Evolutionary conservation across 805 yeast genomes (phyloP).

Genomic region (Kazachstania bromeliacearum): DNA sequence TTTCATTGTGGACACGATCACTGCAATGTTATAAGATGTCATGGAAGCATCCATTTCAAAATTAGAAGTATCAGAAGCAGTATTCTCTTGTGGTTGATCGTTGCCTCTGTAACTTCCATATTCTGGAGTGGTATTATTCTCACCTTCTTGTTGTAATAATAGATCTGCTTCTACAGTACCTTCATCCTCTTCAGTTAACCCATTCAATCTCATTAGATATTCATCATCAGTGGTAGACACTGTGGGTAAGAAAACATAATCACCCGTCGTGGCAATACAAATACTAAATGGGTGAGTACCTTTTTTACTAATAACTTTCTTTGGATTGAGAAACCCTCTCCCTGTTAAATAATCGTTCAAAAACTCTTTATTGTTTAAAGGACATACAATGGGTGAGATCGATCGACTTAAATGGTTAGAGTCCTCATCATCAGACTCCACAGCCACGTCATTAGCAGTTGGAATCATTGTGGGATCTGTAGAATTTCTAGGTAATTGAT

Average conservation of each 20-base stretch:
- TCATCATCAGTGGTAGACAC: conserved; percentile 28
- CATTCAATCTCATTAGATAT: conserved; percentile 24
- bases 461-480: background rate
- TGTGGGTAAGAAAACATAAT: conserved; percentile 30
- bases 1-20: conserved; percentile 37
- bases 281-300: conserved; percentile 9
- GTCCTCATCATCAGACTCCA: background rate
- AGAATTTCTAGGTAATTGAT: background rate
- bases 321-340: conserved; percentile 24
- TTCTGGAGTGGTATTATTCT: background rate
- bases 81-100: background rate
- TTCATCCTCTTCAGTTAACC: conserved; percentile 9
- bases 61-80: background rate
- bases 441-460: background rate
- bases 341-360: conserved; percentile 17
- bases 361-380: conserved; percentile 8
- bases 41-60: conserved; percentile 12
- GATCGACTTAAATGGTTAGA: background rate
- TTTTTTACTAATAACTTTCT: conserved; percentile 9
- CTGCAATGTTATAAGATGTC: conserved; percentile 45
- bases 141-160: background rate
- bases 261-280: conserved; percentile 29
- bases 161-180: conserved; percentile 3
- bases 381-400: background rate
- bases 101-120: background rate